Evolutionary conservation across 352 stramenopile species (phyloP), one percentile per base, ranked within the genome.

Genomic region (Vaucheria bursata): DNA sequence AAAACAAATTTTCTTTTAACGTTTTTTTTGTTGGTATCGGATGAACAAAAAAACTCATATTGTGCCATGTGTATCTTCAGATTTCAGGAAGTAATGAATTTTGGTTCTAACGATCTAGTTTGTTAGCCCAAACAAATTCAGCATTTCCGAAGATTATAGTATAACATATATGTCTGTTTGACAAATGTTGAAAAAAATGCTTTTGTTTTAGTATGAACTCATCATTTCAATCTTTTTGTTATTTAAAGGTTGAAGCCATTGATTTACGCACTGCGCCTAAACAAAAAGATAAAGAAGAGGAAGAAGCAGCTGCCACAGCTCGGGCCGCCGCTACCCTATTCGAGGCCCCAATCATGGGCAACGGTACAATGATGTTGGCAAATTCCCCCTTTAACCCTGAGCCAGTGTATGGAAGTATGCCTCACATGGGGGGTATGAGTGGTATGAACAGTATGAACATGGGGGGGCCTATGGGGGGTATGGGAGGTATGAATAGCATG

Each of bases 201-300:
- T n/a, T n/a, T n/a, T n/a, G n/a, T n/a, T n/a, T n/a, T n/a, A n/a
- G n/a, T n/a, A n/a, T n/a, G n/a, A n/a, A n/a, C n/a, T n/a, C n/a
- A n/a, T n/a, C n/a, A n/a, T n/a, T n/a, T n/a, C n/a, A n/a, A n/a
- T n/a, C n/a, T n/a, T n/a, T n/a, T n/a, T n/a, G n/a, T n/a, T n/a
- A n/a, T n/a, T n/a, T n/a, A n/a, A n/a, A n/a, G n/a, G n/a, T 99
- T 12, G 92, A 96, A 83, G 88, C 86, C 5, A 86, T 99, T 49
- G 91, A 97, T 71, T 89, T 94, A 73, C 89, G 90, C 82, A 95
- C 90, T 34, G 68, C 75, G 37, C 52, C 74, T 33, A 87, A 88
- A 82, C 38, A 74, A 74, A 88, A 93, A 66, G 81, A 90, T 18
- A 84, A 88, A 45, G 85, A 86, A 7, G 88, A 90, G 18, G 75